phyloP scores from a whole-genome alignment of 768 basidiomycete species.

The Psilocybe tampanensis region DNA sequence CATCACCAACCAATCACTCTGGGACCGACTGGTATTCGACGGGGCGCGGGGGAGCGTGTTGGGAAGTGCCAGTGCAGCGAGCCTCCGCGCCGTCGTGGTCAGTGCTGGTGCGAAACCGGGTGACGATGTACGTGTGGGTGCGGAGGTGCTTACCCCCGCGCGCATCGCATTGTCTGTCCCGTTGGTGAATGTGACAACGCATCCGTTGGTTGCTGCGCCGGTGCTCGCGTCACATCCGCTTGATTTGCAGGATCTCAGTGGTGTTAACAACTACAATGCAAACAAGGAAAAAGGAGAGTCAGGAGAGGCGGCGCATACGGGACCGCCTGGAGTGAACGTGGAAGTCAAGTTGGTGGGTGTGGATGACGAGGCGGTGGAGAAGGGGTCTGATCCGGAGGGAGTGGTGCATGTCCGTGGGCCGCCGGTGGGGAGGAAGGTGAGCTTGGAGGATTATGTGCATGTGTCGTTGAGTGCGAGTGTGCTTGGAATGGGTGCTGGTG shows the following conservation, averaged over 20 bases:
- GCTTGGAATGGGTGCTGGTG: slow-evolving; percentile 42
- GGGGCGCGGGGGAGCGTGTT: slow-evolving; percentile 60
- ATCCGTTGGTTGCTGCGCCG: slow-evolving; percentile 71
- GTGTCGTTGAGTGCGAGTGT: slow-evolving; percentile 21
- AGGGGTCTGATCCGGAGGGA: slow-evolving; percentile 68
- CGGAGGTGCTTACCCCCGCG: slow-evolving; percentile 56
- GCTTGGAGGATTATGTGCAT: slow-evolving; percentile 41
- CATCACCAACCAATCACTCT: slow-evolving; percentile 76
- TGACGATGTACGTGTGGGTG: slow-evolving; percentile 36
- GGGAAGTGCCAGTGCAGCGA: slow-evolving; percentile 55
- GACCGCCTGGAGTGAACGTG: slow-evolving; percentile 83
- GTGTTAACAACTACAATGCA: background rate
- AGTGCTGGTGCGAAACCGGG: slow-evolving; percentile 55
- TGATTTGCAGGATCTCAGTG: slow-evolving; percentile 75
- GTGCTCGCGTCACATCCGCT: slow-evolving; percentile 82
- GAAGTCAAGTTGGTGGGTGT: slow-evolving; percentile 80
- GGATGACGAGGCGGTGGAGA: slow-evolving; percentile 65
- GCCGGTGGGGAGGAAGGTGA: slow-evolving; percentile 59
- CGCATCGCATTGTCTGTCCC: slow-evolving; percentile 80
- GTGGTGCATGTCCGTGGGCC: slow-evolving; percentile 70
- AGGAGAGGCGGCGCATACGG: slow-evolving; percentile 47
- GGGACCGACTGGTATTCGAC: slow-evolving; percentile 82
- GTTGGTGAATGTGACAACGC: slow-evolving; percentile 62
- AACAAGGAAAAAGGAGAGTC: background rate
- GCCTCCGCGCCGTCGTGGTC: slow-evolving; percentile 69